phyloP scores from a whole-genome alignment of 1,284 basidiomycete genomes.

The Ustilago bromivora region DNA sequence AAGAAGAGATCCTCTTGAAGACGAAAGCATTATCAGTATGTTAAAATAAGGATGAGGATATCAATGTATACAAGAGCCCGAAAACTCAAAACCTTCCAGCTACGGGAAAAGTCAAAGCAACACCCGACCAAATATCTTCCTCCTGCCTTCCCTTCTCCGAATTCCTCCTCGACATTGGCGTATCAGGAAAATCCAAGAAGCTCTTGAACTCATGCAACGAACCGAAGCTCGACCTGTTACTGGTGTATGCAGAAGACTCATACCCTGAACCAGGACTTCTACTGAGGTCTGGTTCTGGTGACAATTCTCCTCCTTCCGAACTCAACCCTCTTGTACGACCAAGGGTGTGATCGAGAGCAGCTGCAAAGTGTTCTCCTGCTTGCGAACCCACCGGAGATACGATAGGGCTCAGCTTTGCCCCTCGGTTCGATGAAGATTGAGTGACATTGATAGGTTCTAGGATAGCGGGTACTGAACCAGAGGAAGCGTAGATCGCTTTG shows the following conservation, averaged over 20 bases:
- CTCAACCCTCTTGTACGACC: constrained; percentile 5
- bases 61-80: neutral
- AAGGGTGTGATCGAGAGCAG: constrained; percentile 15
- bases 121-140: constrained; percentile 21
- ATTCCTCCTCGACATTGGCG: neutral
- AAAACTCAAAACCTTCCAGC: constrained; percentile 2
- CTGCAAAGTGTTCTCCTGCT: constrained; percentile 20
- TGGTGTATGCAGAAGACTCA: constrained; percentile 9
- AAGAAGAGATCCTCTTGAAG: neutral
- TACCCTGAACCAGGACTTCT: constrained; percentile 31
- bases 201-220: constrained; percentile 29
- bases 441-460: constrained; percentile 12
- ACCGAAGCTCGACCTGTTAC: constrained; percentile 21
- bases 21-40: neutral
- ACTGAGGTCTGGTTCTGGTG: constrained; percentile 33
- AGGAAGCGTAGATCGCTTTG: constrained; percentile 33
- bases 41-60: neutral
- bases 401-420: constrained; percentile 7
- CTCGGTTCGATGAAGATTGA: neutral
- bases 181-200: constrained; percentile 29
- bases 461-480: constrained; percentile 13
- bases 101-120: neutral
- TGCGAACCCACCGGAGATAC: constrained; percentile 10
- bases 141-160: neutral
- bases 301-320: constrained; percentile 5